phyloP scores from a whole-genome alignment of 768 basidiomycete genomes.

The Myochromella boudieri region DNA sequence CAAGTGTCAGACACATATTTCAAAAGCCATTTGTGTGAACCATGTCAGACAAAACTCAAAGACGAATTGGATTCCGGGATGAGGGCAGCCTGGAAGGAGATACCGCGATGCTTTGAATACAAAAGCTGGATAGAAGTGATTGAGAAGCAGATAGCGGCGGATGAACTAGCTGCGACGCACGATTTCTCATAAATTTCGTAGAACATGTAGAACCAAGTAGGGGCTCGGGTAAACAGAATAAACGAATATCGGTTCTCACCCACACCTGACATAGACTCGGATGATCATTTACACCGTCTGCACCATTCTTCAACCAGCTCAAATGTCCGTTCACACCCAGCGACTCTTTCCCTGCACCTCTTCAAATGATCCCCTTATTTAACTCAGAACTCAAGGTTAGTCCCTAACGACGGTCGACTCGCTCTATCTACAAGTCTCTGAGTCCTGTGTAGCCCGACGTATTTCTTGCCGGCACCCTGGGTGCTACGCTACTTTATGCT shows the following conservation, averaged over 20 bases:
- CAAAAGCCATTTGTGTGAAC: constrained; percentile 12
- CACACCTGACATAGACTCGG: too few relatives aligned
- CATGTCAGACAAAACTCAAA: constrained; percentile 9
- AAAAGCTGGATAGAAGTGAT: constrained; percentile 7
- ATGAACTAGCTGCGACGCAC: constrained; percentile 8
- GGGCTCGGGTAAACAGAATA: too few relatives aligned
- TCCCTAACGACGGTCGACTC: neutral
- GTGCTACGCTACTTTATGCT: constrained; percentile 22
- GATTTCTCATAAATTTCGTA: too few relatives aligned
- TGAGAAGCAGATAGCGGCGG: constrained; percentile 1
- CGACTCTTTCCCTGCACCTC: neutral
- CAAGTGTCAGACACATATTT: constrained; percentile 3
- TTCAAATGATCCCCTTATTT: constrained; percentile 1
- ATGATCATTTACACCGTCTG: constrained; percentile 26
- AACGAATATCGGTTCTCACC: neutral
- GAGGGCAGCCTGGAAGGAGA: constrained; percentile 10
- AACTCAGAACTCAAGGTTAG: constrained; percentile 2
- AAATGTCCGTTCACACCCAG: constrained; percentile 7
- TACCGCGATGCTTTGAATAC: constrained; percentile 12
- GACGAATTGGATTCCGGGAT: constrained; percentile 4
- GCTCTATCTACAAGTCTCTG: neutral
- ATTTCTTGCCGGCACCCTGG: constrained; percentile 10
- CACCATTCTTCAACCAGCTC: too few relatives aligned
- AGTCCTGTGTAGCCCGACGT: constrained; percentile 5
- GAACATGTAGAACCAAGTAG: neutral